A percentile compares a stretch with the other conserved stretches of the same genome.
Conservation (phyloP, 108 stramenopile species). For the Seminavis robusta region DNA sequence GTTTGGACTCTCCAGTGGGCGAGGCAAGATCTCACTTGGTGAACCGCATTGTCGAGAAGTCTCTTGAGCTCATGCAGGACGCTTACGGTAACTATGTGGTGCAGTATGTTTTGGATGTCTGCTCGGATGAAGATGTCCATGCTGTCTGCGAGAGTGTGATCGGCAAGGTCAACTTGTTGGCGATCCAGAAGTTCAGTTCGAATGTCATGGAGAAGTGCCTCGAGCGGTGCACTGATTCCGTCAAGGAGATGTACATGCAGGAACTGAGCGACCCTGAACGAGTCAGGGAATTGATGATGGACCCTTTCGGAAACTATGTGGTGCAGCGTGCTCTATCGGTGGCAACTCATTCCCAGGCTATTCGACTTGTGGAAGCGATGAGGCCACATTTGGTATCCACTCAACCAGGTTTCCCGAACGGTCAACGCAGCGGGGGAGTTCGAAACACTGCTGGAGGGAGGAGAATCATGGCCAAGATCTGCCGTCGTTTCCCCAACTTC, state of each 20-base stretch:
- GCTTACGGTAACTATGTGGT: slow-evolving; percentile 95
- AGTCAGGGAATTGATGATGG: slow-evolving; percentile 90
- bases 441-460: slow-evolving; percentile 93
- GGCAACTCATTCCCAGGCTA: slow-evolving; percentile 89
- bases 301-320: slow-evolving; percentile 97
- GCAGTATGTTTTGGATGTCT: slow-evolving; percentile 89
- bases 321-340: slow-evolving; percentile 91
- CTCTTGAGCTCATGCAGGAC: slow-evolving; percentile 96
- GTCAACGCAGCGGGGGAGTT: slow-evolving; percentile 75
- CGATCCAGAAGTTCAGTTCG: slow-evolving; percentile 95
- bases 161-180: slow-evolving; percentile 87
- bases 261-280: slow-evolving; percentile 84
- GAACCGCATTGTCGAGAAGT: slow-evolving; percentile 86
- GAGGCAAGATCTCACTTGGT: slow-evolving; percentile 85
- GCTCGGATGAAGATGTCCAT: slow-evolving; percentile 89
- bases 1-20: slow-evolving; percentile 88
- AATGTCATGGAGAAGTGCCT: slow-evolving; percentile 99
- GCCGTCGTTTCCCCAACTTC: slow-evolving; percentile 92
- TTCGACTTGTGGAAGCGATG: slow-evolving; percentile 92
- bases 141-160: slow-evolving; percentile 86
- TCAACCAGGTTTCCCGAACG: slow-evolving; percentile 44
- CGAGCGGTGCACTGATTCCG: slow-evolving; percentile 86
- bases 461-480: slow-evolving; percentile 91
- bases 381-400: slow-evolving; percentile 84
- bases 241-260: slow-evolving; percentile 80